Evolutionary conservation across 2,329 filamentous ascomycete species (phyloP).

Genomic region (Epichloe coenophiala): DNA sequence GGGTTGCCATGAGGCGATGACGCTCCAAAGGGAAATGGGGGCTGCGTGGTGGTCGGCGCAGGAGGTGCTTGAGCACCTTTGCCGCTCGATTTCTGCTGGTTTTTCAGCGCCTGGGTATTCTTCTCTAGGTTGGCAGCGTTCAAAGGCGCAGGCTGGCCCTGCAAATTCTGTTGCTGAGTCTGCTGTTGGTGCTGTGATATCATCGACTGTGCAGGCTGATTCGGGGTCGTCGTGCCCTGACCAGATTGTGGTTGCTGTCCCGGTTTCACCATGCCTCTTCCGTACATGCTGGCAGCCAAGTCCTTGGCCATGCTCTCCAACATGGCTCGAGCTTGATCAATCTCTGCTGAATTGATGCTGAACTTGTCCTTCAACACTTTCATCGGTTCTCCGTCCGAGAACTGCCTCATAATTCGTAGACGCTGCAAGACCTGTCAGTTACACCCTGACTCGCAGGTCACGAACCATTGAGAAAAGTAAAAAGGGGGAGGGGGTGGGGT

Average conservation of each 20-base stretch:
- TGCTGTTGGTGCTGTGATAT: constrained; percentile 11
- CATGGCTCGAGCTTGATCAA: constrained; percentile 34
- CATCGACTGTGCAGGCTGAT: constrained; percentile 9
- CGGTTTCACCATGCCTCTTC: constrained; percentile 14
- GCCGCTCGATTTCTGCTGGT: constrained; percentile 22
- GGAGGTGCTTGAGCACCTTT: constrained; percentile 37
- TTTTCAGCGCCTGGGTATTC: constrained; percentile 33
- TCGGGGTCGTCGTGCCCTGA: constrained; percentile 15
- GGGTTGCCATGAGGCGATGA: constrained; percentile 48
- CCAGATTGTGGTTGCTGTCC: constrained; percentile 9
- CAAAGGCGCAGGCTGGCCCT: constrained; percentile 19
- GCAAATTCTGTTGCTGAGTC: constrained; percentile 11
- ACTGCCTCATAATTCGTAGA: constrained; percentile 39
- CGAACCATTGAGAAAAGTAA: background rate
- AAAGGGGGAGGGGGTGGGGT: background rate
- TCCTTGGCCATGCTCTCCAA: constrained; percentile 41
- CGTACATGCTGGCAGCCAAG: constrained; percentile 18
- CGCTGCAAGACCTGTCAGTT: constrained; percentile 25
- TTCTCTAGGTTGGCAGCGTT: constrained; percentile 38
- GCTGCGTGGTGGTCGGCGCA: constrained; percentile 43
- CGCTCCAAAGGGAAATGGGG: constrained; percentile 42
- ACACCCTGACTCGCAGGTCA: background rate
- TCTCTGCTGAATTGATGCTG: constrained; percentile 36
- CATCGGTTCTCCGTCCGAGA: constrained; percentile 34
- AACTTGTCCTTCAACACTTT: constrained; percentile 32